Evolutionary conservation across 805 yeast species (phyloP).

Genomic region (Teunomyces panamensis): DNA sequence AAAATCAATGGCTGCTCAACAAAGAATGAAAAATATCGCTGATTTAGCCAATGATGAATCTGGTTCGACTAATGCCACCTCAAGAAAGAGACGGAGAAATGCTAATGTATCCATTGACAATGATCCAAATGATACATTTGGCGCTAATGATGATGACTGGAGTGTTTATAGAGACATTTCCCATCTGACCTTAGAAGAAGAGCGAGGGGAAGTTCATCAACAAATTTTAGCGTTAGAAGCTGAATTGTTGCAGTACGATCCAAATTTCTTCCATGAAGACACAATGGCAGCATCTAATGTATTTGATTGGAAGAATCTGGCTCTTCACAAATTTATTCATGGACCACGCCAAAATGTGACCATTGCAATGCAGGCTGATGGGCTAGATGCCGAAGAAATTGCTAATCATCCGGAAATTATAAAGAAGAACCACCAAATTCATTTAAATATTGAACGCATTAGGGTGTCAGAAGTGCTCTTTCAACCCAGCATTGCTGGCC

Average conservation of each 20-base stretch:
- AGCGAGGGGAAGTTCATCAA: conserved; percentile 69
- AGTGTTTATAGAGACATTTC: conserved; percentile 81
- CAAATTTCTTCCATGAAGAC: conserved; percentile 81
- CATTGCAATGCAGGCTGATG: conserved; percentile 40
- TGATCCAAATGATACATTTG: conserved; percentile 91
- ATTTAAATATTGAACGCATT: conserved; percentile 85
- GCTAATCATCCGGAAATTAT: conserved; percentile 57
- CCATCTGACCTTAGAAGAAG: conserved; percentile 72
- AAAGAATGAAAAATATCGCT: conserved; percentile 88
- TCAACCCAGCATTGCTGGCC: conserved; percentile 91
- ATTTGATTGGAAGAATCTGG: conserved; percentile 80
- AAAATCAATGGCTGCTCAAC: conserved; percentile 87
- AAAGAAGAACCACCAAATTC: conserved; percentile 88
- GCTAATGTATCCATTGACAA: conserved; percentile 72
- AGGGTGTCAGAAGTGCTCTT: conserved; percentile 89
- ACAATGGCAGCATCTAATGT: conserved; percentile 66
- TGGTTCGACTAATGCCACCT: conserved; percentile 46
- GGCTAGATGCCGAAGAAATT: conserved; percentile 41
- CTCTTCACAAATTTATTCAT: conserved; percentile 77
- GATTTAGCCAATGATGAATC: conserved; percentile 74
- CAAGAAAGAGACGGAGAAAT: conserved; percentile 43
- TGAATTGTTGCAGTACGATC: conserved; percentile 76
- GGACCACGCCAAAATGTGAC: conserved; percentile 88
- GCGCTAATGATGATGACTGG: conserved; percentile 97
- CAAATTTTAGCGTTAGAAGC: conserved; percentile 63